Evolutionary conservation across 768 basidiomycete genomes (phyloP).

Genomic region (Strobilomyces confusus): DNA sequence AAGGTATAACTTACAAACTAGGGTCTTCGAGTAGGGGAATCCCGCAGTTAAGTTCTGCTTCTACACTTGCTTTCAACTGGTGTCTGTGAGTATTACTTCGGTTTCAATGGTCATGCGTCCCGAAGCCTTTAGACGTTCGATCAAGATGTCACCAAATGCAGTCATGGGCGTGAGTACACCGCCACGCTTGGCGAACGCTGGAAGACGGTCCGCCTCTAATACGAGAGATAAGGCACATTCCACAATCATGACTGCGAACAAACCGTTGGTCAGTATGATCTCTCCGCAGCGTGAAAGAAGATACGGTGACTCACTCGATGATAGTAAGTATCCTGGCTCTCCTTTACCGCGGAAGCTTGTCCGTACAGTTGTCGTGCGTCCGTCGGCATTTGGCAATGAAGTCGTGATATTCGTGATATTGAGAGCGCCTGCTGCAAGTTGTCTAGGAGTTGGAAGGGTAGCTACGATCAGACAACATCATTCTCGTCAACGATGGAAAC

Average conservation of each 20-base stretch:
- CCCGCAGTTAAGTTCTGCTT: background rate
- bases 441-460: conserved; percentile 31
- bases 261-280: background rate
- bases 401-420: conserved; percentile 68
- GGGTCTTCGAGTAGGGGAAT: background rate
- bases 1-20: background rate
- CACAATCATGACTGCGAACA: conserved; percentile 60
- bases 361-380: conserved; percentile 45
- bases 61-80: conserved; percentile 10
- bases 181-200: conserved; percentile 55
- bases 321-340: conserved; percentile 65
- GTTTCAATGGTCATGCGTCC: conserved; percentile 57
- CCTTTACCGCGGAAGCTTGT: conserved; percentile 62
- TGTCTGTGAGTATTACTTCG: conserved; percentile 31
- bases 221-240: conserved; percentile 75
- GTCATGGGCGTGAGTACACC: conserved; percentile 82
- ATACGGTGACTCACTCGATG: conserved; percentile 3
- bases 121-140: conserved; percentile 59
- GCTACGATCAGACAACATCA: conserved; percentile 2
- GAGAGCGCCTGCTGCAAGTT: conserved; percentile 57
- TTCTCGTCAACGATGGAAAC: background rate
- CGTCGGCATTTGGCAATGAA: conserved; percentile 43
- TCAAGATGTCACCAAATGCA: conserved; percentile 74
- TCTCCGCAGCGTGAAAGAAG: background rate
- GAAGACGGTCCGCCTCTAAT: conserved; percentile 51